Evolutionary conservation across 1,284 basidiomycete genomes (phyloP), one percentile per base, ranked within the genome.

Genomic region (Flammula alnicola): DNA sequence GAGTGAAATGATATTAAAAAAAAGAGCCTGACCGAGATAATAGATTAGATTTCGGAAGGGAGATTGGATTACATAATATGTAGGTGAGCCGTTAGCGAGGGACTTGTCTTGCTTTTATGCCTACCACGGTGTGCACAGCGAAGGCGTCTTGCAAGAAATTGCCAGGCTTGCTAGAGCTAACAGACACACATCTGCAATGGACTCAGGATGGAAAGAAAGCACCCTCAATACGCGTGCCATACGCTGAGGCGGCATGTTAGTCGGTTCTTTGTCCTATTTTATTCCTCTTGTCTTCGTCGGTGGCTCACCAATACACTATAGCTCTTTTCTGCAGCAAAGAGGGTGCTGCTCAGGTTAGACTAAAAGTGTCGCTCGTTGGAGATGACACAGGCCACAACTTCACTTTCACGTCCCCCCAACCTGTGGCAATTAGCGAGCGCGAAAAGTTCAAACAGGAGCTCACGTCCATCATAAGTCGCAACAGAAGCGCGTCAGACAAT

Each of bases 311-410:
- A 35, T 51, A 48, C 27, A 25, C 32, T 38, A 40, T 44, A 91
- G 90, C 85, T 11, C 74, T 93, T 27, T 92, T 91, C 65, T 90
- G 88, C 58, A 91, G 88, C 66, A 93, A 91, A 63, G 85, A 87
- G 58, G 86, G 86, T 49, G 81, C 88, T 3, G 69, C 87, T 0
- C 85, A 90, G 64, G 86, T 90, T 57, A 77, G 84, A 49, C 73
- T 93, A 42, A 91, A 92, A 63, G 71, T 92, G 23, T 83, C 78
- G 1, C 71, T 89, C 23, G 68, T 81, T 49, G 75, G 72, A 36
- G 83, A 89, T 62, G 84, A 86, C 45, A 74, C 72, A 10, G 88
- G 88, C 8, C 85, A 90, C 69, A 88, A 84, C 58, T 92, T 92
- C 69, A 88, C 86, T 6, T 93, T 93, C 69, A 83, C 79, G 1